Conservation (phyloP, 2,329 filamentous ascomycete genomes). For the Paecilomyces fulvus region DNA sequence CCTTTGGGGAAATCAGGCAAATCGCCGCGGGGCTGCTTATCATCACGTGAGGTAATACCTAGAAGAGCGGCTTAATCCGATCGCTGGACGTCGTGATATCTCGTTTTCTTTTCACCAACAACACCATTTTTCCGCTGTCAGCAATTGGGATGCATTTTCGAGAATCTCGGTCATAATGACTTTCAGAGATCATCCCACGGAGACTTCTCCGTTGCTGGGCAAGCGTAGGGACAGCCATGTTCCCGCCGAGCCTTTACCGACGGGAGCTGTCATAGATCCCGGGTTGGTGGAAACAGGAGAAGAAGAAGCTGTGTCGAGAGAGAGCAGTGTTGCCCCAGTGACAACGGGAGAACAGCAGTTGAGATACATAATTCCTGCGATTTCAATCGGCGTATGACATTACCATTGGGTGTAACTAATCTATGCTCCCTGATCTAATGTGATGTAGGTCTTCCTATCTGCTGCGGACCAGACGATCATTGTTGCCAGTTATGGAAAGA, state of each 20-base stretch:
- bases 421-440: background rate
- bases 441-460: conserved; percentile 57
- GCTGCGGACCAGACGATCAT: conserved; percentile 71
- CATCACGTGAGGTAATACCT: conserved; percentile 10
- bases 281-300: conserved; percentile 10
- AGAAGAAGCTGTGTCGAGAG: conserved; percentile 8
- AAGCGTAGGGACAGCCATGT: conserved; percentile 17
- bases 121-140: background rate
- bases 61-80: background rate
- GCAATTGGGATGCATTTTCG: background rate
- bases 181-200: conserved; percentile 17
- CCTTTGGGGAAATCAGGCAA: conserved; percentile 6
- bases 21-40: conserved; percentile 8
- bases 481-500: conserved; percentile 67
- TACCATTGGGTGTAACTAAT: conserved; percentile 9
- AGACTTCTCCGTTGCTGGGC: conserved; percentile 40
- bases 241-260: conserved; percentile 10
- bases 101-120: background rate
- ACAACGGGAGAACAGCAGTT: conserved; percentile 44
- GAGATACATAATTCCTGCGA: conserved; percentile 52
- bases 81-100: background rate
- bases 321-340: conserved; percentile 35
- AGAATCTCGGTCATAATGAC: conserved; percentile 12
- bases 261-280: conserved; percentile 17
- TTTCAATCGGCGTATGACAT: conserved; percentile 52